Evolutionary conservation across 2,329 filamentous ascomycete genomes (phyloP).

Genomic region (Fusarium sp.): DNA sequence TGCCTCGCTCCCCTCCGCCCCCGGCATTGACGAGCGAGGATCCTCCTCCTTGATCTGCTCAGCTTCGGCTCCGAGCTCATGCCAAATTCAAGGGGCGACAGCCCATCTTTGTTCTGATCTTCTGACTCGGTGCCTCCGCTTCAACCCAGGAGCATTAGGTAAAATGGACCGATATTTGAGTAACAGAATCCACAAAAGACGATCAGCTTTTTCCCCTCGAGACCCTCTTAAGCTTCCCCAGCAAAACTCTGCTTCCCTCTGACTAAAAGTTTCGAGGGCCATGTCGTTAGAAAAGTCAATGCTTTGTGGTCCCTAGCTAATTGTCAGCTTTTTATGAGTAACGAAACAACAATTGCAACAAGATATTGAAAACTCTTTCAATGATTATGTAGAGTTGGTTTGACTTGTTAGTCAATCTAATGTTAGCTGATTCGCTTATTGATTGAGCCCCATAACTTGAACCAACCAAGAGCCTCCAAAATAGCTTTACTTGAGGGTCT

Average conservation of each 20-base stretch:
- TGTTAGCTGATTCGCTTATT: conserved; percentile 22
- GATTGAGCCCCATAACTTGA: not conserved
- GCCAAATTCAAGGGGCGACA: conserved; percentile 25
- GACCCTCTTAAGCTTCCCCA: conserved; percentile 6
- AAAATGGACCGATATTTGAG: conserved; percentile 47
- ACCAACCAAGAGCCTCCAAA: conserved; percentile 17
- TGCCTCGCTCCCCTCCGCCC: not conserved
- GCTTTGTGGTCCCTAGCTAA: too few species aligned
- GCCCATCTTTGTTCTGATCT: conserved; percentile 8
- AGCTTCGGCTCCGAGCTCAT: conserved; percentile 3
- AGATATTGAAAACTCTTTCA: not conserved
- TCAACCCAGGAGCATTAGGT: conserved; percentile 36
- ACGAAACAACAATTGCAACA: too few species aligned
- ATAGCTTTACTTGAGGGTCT: conserved; percentile 9
- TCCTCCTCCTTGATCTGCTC: not conserved
- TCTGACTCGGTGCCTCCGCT: conserved; percentile 40
- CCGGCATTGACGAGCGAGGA: not conserved
- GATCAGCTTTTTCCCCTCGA: conserved; percentile 12
- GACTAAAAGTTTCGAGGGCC: not conserved
- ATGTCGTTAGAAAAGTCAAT: accelerated
- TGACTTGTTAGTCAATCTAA: not conserved
- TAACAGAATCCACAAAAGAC: conserved; percentile 46
- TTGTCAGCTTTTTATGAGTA: not conserved
- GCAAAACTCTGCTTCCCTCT: not conserved
- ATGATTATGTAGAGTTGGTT: not conserved